phyloP scores from a whole-genome alignment of 495 filamentous ascomycete species.

The Penicillium verhagenii region DNA sequence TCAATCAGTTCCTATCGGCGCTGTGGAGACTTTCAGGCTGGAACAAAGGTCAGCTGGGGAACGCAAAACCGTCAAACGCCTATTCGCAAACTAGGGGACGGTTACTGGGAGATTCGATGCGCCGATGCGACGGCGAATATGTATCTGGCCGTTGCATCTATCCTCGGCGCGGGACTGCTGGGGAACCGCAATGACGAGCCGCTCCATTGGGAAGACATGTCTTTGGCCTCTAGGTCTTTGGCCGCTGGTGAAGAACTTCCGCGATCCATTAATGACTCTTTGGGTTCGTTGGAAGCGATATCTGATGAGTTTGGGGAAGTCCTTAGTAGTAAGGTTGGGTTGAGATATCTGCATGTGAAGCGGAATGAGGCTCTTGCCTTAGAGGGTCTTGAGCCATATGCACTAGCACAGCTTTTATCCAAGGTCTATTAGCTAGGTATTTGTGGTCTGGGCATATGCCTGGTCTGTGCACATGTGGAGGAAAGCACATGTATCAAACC shows the following conservation, averaged over 20 bases:
- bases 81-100: constrained; percentile 51
- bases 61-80: constrained; percentile 66
- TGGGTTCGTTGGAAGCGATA: neutral
- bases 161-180: constrained; percentile 59
- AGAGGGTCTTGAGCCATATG: neutral
- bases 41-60: constrained; percentile 68
- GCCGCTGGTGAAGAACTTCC: neutral
- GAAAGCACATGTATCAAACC: too few relatives aligned
- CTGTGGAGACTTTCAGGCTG: constrained; percentile 58
- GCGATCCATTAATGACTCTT: neutral
- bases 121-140: constrained; percentile 70
- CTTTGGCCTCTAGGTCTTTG: neutral
- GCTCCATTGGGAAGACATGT: constrained; percentile 4
- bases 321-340: neutral
- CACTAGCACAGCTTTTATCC: neutral
- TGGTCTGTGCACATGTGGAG: too few relatives aligned
- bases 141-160: constrained; percentile 60
- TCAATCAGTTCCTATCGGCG: constrained; percentile 58
- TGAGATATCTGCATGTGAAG: neutral
- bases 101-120: constrained; percentile 70
- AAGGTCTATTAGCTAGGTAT: neutral
- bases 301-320: neutral
- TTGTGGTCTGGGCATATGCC: too few relatives aligned
- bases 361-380: neutral
- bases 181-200: constrained; percentile 34